phyloP scores from a whole-genome alignment of 192 early-diverging fungal species.

The Phycomyces blakesleeanus region DNA sequence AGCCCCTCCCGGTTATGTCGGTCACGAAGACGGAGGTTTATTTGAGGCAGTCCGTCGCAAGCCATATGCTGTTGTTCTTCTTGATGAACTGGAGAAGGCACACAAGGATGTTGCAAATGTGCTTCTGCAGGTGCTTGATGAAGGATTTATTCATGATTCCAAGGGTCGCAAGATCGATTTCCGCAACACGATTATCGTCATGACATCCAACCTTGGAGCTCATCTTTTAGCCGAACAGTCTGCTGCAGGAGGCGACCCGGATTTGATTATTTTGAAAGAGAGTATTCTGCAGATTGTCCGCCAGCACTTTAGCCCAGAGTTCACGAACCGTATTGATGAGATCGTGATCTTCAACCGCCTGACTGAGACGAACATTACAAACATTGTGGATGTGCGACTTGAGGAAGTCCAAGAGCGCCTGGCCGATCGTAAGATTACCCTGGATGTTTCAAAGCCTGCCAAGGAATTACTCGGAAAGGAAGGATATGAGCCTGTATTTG shows the following conservation, averaged over 20 bases:
- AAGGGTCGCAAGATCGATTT: constrained; percentile 77
- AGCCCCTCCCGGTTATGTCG: constrained; percentile 77
- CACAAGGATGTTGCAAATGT: constrained; percentile 88
- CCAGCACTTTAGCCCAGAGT: constrained; percentile 75
- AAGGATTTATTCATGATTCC: constrained; percentile 75
- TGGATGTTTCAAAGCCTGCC: constrained; percentile 67
- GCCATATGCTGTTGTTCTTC: constrained; percentile 71
- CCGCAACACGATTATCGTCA: constrained; percentile 78
- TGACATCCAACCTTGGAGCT: constrained; percentile 77
- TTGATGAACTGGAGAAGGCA: constrained; percentile 85
- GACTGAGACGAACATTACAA: constrained; percentile 58
- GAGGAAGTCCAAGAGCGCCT: constrained; percentile 66
- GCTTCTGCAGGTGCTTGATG: constrained; percentile 88
- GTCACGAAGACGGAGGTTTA: constrained; percentile 74
- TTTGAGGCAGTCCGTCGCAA: constrained; percentile 78
- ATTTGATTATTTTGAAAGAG: constrained; percentile 50
- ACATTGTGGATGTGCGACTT: constrained; percentile 74
- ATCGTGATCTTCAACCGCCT: constrained; percentile 78
- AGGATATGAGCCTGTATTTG: constrained; percentile 92
- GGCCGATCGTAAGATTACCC: constrained; percentile 66
- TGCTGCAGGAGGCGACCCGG: constrained; percentile 25
- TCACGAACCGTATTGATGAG: constrained; percentile 78
- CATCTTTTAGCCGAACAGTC: constrained; percentile 57
- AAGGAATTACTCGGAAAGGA: constrained; percentile 69
- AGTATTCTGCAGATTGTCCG: constrained; percentile 67